Conservation (phyloP, 176 grass and related monocot genomes). For the Metroxylon sagu region DNA sequence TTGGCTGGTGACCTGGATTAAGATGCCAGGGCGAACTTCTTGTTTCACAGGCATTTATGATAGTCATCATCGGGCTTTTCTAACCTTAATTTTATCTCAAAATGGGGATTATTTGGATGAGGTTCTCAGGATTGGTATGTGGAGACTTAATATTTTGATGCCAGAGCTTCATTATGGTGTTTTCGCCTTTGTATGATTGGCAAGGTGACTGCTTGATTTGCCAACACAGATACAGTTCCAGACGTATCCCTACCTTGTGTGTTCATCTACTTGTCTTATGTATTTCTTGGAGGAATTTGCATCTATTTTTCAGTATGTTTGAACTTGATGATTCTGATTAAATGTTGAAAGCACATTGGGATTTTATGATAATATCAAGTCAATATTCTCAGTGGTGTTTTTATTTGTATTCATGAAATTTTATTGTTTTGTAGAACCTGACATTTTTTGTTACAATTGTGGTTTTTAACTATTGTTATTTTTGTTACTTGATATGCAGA, state of each 20-base stretch:
- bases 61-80: slow-evolving; percentile 34
- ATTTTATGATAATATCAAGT: slow-evolving; percentile 26
- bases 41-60: slow-evolving; percentile 22
- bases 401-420: slow-evolving; percentile 4
- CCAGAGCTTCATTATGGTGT: slow-evolving; percentile 20
- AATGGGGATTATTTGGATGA: slow-evolving; percentile 13
- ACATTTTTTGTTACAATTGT: not conserved
- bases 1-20: slow-evolving; percentile 50
- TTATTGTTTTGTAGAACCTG: not conserved
- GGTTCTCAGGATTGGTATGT: not conserved
- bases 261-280: slow-evolving; percentile 44
- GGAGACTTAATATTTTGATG: slow-evolving; percentile 18
- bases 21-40: slow-evolving; percentile 35
- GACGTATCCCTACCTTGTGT: slow-evolving; percentile 35
- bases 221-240: slow-evolving; percentile 19
- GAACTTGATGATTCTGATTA: slow-evolving; percentile 29
- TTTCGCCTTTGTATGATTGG: slow-evolving; percentile 22
- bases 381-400: slow-evolving; percentile 4
- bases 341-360: slow-evolving; percentile 9
- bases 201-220: not conserved
- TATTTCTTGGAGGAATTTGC: slow-evolving; percentile 41
- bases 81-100: slow-evolving; percentile 27
- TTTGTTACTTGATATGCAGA: no score
- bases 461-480: not conserved
- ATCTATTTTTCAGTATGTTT: slow-evolving; percentile 26